Evolutionary conservation across 192 early-diverging fungal genomes (phyloP), one percentile per base, ranked within the genome.

Genomic region (Coemansia sp.): DNA sequence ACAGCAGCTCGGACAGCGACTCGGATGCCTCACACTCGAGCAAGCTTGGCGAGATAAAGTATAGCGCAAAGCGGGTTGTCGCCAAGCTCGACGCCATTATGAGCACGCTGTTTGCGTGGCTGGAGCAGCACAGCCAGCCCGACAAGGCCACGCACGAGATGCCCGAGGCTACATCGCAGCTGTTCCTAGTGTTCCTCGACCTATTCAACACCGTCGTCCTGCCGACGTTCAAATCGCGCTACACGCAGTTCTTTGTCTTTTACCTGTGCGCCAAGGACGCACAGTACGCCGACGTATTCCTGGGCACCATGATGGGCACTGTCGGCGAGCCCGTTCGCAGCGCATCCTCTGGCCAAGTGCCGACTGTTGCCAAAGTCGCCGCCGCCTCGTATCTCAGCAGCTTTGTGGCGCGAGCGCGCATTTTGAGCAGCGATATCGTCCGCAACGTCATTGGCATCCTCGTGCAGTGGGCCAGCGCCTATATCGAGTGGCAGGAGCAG

Each of bases 211-310:
- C 86, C 20, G 85, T 87, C 2, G 85, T 97, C 24, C 70, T 98
- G 20, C 89, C 91, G 3, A 99, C 96, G 0, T 91, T 95, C 71
- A 91, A 91, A 64, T 92, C 93, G 42, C 89, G 94, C 35, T 94
- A 94, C 77, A 92, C 91, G 8, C 97, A 99, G 75, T 99, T 98
- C 60, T 64, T 97, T 24, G 71, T 94, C 25, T 99, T 97, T 67
- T 94, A 94, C 77, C 83, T 87, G 31, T 87, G 89, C 41, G 87
- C 91, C 15, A 70, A 88, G 31, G 87, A 89, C 58, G 29, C 84
- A n/a, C 49, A 76, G 57, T 96, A 89, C 59, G 86, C 90, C 0
- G 91, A 96, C 51, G 67, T 87, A 24, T 97, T 95, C 62, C 68
- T 94, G 58, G 90, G 91, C n/a, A 85, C 90, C 29, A 85, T 96